phyloP scores from a whole-genome alignment of 2,329 filamentous ascomycete species.

The Fusarium subglutinans region DNA sequence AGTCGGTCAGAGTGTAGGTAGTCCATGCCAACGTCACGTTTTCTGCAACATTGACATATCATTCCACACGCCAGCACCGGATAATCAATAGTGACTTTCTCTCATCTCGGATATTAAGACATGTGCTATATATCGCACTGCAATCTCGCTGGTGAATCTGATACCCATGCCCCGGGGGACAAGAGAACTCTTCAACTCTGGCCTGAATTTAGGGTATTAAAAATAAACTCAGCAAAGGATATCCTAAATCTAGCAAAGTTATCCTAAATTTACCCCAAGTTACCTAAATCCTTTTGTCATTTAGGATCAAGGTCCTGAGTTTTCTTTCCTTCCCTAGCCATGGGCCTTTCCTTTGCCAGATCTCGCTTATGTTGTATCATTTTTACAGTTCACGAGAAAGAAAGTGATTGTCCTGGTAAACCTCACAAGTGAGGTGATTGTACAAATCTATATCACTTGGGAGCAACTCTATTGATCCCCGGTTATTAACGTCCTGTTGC shows the following conservation, averaged over 20 bases:
- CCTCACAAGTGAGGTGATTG: neutral
- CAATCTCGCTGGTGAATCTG: constrained; percentile 28
- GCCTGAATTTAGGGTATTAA: no score
- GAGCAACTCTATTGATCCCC: neutral
- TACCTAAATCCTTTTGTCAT: no score
- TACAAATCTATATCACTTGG: neutral
- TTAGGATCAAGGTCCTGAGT: no score
- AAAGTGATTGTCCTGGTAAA: neutral
- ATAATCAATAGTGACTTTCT: constrained; percentile 1
- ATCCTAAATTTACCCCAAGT: no score
- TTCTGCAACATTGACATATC: constrained; percentile 10
- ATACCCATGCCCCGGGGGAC: neutral
- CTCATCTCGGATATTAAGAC: constrained; percentile 22
- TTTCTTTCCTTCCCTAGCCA: neutral
- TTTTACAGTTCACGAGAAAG: neutral
- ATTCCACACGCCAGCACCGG: constrained; percentile 21
- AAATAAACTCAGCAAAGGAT: no score
- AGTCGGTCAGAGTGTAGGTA: constrained; percentile 10
- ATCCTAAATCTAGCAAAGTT: no score
- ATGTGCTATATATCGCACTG: constrained; percentile 17
- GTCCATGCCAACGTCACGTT: neutral
- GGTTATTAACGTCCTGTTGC: neutral
- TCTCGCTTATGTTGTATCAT: constrained; percentile 18
- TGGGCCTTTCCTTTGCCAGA: constrained; percentile 16
- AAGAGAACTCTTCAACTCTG: no score